Evolutionary conservation across 2,329 filamentous ascomycete species (phyloP).

Genomic region (Cladosporium cucumerinum): DNA sequence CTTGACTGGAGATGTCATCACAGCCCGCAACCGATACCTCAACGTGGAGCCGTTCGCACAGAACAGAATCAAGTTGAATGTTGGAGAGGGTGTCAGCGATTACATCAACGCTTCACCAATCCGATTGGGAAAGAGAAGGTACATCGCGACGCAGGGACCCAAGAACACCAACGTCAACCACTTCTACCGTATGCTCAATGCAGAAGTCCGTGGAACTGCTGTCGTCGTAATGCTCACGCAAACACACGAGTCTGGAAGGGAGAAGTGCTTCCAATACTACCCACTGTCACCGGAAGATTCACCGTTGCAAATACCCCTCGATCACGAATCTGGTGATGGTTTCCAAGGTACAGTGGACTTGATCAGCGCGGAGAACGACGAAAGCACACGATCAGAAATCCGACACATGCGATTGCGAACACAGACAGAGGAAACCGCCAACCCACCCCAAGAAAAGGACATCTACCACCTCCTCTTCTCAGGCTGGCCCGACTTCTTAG

Average conservation of each 20-base stretch:
- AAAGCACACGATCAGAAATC: conserved; percentile 61
- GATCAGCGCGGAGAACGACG: conserved; percentile 52
- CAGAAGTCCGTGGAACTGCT: conserved; percentile 55
- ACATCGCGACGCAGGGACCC: conserved; percentile 88
- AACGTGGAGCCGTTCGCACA: conserved; percentile 89
- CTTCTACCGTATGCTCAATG: conserved; percentile 91
- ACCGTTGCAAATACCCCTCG: conserved; percentile 27
- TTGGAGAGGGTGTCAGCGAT: conserved; percentile 61
- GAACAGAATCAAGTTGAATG: conserved; percentile 77
- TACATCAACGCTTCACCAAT: conserved; percentile 54
- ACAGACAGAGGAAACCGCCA: conserved; percentile 37
- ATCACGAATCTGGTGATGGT: conserved; percentile 35
- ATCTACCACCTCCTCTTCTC: conserved; percentile 85
- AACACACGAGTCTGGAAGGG: conserved; percentile 69
- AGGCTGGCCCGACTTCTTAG: conserved; percentile 86
- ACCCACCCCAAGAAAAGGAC: conserved; percentile 53
- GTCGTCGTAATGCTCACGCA: conserved; percentile 95
- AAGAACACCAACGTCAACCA: conserved; percentile 72
- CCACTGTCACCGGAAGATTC: conserved; percentile 32
- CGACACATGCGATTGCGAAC: conserved; percentile 62
- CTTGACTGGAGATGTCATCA: conserved; percentile 55
- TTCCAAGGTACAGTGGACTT: conserved; percentile 69
- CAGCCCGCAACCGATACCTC: conserved; percentile 73
- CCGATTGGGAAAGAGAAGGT: conserved; percentile 50
- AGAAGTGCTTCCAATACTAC: conserved; percentile 91